Percentiles rank a stretch among this genome's conserved stretches.
Conservation (phyloP, 2,329 filamentous ascomycete species). For the Lasiodiplodia theobromae region DNA sequence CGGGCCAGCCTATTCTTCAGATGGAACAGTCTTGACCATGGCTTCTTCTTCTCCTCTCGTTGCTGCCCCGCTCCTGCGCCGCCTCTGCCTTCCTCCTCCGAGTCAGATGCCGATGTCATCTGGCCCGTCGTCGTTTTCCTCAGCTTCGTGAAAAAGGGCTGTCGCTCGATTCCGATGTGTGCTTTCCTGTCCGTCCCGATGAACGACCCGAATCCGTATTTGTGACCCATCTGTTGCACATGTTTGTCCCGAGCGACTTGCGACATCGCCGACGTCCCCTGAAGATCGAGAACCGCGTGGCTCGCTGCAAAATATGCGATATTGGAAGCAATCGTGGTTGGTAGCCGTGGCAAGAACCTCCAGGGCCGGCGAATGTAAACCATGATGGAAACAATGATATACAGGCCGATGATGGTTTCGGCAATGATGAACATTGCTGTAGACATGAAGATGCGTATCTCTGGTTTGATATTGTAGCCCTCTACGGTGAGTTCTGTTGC, state of each 20-base stretch:
- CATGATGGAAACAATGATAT: conserved; percentile 51
- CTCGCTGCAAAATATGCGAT: conserved; percentile 60
- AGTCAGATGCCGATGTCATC: neutral
- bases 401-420: conserved; percentile 52
- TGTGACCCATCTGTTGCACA: conserved; percentile 34
- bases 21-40: neutral
- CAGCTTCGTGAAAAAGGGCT: conserved; percentile 51
- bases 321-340: conserved; percentile 58
- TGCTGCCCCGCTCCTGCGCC: neutral
- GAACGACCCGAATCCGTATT: conserved; percentile 60
- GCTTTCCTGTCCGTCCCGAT: conserved; percentile 55
- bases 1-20: neutral
- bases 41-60: neutral
- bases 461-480: conserved; percentile 32
- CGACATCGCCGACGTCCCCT: conserved; percentile 34
- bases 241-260: conserved; percentile 33
- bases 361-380: conserved; percentile 55
- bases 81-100: neutral
- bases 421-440: conserved; percentile 55
- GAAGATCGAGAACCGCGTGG: conserved; percentile 49
- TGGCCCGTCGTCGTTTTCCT: conserved; percentile 11
- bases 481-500: neutral
- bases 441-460: conserved; percentile 60
- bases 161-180: conserved; percentile 60
- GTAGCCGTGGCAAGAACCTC: conserved; percentile 59